These are phyloP conservation scores for Boletus pseudo-olivaceus DNA, from an alignment of 768 basidiomycete genomes.

Conservation along the genomic window DNA sequence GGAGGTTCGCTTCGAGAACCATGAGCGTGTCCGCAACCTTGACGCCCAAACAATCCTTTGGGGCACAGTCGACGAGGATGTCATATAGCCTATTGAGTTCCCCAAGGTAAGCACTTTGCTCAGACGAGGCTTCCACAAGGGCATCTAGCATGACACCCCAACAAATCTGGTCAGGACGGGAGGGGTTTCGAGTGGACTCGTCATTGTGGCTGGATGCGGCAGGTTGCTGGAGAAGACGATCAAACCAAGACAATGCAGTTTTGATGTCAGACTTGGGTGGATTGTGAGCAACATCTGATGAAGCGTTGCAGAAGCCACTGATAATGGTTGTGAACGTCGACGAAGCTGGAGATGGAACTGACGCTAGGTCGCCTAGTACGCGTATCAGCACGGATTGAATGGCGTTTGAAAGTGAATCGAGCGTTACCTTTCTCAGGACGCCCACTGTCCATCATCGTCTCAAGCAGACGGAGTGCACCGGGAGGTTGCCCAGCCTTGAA, in stretches of 20 bases:
- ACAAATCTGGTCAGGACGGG: slow-evolving; percentile 49
- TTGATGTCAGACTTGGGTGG: slow-evolving; percentile 42
- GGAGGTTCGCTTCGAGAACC: slow-evolving; percentile 43
- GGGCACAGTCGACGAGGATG: slow-evolving; percentile 34
- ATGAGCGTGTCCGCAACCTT: slow-evolving; percentile 38
- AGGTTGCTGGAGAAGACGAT: slow-evolving; percentile 51
- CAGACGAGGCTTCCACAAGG: slow-evolving; percentile 38
- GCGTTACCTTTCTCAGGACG: slow-evolving; percentile 15
- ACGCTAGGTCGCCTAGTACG: slow-evolving; percentile 24
- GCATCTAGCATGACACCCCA: slow-evolving; percentile 61
- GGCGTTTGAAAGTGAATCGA: neutral
- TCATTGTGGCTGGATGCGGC: slow-evolving; percentile 35
- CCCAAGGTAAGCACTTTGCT: slow-evolving; percentile 38
- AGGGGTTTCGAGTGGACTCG: slow-evolving; percentile 40
- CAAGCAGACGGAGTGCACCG: slow-evolving; percentile 61
- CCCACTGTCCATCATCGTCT: slow-evolving; percentile 61
- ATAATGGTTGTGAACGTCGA: slow-evolving; percentile 66
- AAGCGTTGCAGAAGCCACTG: slow-evolving; percentile 54
- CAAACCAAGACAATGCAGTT: slow-evolving; percentile 71
- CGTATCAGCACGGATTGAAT: neutral
- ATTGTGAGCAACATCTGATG: neutral
- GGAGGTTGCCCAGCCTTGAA: slow-evolving; percentile 61
- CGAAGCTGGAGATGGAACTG: slow-evolving; percentile 54
- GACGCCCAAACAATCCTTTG: slow-evolving; percentile 34
- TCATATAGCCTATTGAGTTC: slow-evolving; percentile 57